Evolutionary conservation across 164 flowering plant genomes (phyloP).

Genomic region (Berberis thunbergii): DNA sequence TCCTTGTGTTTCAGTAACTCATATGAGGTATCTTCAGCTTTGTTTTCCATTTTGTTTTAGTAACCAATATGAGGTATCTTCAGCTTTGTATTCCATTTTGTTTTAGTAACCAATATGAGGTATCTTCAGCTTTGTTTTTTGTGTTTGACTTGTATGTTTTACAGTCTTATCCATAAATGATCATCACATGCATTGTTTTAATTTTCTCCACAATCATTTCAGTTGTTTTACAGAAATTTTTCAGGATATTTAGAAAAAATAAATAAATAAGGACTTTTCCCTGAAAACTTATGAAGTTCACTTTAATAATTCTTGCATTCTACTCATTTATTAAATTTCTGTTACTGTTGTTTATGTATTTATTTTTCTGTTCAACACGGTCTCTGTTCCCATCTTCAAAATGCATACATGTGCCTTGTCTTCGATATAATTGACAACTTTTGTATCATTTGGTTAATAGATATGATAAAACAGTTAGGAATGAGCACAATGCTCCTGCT

Average conservation of each 20-base stretch:
- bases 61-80: no score
- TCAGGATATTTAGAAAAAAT: no score
- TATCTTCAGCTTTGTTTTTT: background rate
- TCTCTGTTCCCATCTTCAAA: background rate
- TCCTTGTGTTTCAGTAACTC: background rate
- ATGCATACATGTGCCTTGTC: conserved; percentile 5
- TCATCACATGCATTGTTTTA: no score
- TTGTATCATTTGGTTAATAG: conserved; percentile 2
- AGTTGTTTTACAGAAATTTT: no score
- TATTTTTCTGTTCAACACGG: background rate
- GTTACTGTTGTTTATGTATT: background rate
- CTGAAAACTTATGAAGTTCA: no score
- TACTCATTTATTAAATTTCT: background rate
- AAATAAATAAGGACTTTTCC: no score
- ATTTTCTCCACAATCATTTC: no score
- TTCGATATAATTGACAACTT: conserved; percentile 9
- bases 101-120: no score
- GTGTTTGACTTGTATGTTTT: background rate
- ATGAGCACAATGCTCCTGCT: background rate
- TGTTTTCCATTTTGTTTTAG: no score
- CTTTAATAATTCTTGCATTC: no score
- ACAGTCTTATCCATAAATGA: background rate
- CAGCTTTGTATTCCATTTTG: no score
- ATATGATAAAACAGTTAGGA: background rate
- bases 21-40: no score